Evolutionary conservation across 371 early-diverging fungal genomes (phyloP).

Genomic region (Chytridium lagenaria): DNA sequence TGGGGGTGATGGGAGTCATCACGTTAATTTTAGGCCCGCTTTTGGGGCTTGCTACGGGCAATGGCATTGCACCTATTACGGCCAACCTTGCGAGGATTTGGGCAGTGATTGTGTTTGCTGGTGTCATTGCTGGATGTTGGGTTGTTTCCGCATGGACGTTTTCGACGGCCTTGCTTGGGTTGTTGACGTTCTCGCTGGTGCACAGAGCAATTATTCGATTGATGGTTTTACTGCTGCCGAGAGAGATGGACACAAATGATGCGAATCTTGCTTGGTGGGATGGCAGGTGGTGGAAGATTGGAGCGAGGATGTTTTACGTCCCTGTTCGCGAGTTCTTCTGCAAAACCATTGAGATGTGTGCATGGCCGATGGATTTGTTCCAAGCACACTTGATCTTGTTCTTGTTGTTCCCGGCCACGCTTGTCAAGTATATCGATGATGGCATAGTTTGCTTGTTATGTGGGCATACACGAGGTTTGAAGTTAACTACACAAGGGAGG

Average conservation of each 20-base stretch:
- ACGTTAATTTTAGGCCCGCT: neutral
- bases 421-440: constrained; percentile 5
- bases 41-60: neutral
- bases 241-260: constrained; percentile 4
- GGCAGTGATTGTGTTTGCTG: neutral
- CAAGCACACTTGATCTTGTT: constrained; percentile 7
- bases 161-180: neutral
- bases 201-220: neutral
- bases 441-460: constrained; percentile 7
- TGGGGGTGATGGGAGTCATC: neutral
- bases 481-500: neutral
- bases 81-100: neutral
- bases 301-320: neutral
- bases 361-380: constrained; percentile 10
- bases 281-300: neutral
- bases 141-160: neutral
- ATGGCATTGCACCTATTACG: constrained; percentile 4
- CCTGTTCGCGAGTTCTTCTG: constrained; percentile 4
- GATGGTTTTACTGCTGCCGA: neutral
- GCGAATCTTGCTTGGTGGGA: constrained; percentile 16
- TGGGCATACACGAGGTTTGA: constrained; percentile 5
- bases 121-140: neutral
- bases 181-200: neutral
- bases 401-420: constrained; percentile 12
- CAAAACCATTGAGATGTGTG: constrained; percentile 4